Base-by-base conservation (phyloP, 805 yeast genomes). In the Zygoascus ofunaensis region DNA sequence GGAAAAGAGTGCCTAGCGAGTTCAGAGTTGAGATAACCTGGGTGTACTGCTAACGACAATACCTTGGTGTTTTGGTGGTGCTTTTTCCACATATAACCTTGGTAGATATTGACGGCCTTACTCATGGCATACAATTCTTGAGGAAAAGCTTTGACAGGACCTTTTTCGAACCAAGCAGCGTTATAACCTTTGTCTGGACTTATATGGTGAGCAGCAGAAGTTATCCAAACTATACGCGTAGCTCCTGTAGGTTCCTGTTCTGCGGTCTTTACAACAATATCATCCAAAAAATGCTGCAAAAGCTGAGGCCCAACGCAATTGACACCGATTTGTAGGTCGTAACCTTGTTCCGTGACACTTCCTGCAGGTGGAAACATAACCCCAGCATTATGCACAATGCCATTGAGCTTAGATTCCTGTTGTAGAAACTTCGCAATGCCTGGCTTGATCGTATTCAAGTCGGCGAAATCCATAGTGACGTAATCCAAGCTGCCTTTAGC, bases 291-390 rank as follows among this genome's bases (percentile, higher is more conserved):
- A 43, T 63, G 63, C 48, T 71, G 68, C 19, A 75, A 55, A 15
- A 72, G 53, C 42, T 63, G 70, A 24, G 73, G 72, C 2, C 72
- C 79, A 12, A 75, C 50, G 20, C 55, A 63, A 53, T 74, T 76
- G 18, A 70, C 67, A 5, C 76, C 79, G 37, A 72, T 55, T 44
- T 71, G 74, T 32, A 61, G 44, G 40, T 75, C 79, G 45, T 62
- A 65, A 4, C 74, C 76, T 56, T 75, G 76, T 10, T 55, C 49
- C 3, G 77, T 65, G 24, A 49, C 3, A 5, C 20, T 24, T 3
- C 41, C 41, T 10, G 21, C 12, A 4, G 50, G 68, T 2, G 70
- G 69, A n/a, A 24, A 26, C 71, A 70, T 67, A 2, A 72, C 65
- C 30, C 73, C 74, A 8, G 74, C 75, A 52, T 72, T 72, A 49